Conservation (phyloP, 1,284 basidiomycete species). For the Ustilago esculenta region DNA sequence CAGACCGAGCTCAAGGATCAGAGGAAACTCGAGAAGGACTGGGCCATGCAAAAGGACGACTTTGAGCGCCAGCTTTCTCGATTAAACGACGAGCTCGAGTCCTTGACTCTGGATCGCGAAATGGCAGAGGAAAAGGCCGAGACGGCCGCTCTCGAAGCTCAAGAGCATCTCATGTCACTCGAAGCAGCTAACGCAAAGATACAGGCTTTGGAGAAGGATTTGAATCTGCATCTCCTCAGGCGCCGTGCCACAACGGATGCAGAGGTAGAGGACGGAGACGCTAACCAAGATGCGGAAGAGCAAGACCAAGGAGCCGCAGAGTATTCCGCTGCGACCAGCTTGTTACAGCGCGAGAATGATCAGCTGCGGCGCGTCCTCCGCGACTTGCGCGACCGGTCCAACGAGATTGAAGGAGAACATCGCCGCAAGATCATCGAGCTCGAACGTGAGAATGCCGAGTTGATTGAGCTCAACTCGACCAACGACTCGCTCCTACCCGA, state of each 20-base stretch:
- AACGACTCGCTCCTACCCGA: constrained; percentile 45
- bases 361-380: constrained; percentile 87
- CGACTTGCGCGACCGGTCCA: constrained; percentile 59
- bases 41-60: constrained; percentile 48
- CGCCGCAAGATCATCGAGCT: constrained; percentile 83
- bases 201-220: constrained; percentile 34
- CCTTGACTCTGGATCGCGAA: constrained; percentile 94
- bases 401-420: constrained; percentile 87
- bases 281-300: constrained; percentile 6
- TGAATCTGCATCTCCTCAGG: constrained; percentile 34
- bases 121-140: constrained; percentile 95
- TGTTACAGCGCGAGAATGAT: constrained; percentile 96
- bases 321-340: constrained; percentile 70
- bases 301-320: constrained; percentile 12
- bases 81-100: constrained; percentile 87
- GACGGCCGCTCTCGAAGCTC: constrained; percentile 79
- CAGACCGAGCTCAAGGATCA: constrained; percentile 55
- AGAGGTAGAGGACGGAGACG: constrained; percentile 10
- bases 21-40: constrained; percentile 57
- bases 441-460: constrained; percentile 79
- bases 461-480: constrained; percentile 48
- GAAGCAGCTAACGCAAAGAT: constrained; percentile 74
- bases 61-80: constrained; percentile 73
- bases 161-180: constrained; percentile 85
- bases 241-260: constrained; percentile 68